Conservation (phyloP, 768 basidiomycete species). For the Clitopilus hobsonii region DNA sequence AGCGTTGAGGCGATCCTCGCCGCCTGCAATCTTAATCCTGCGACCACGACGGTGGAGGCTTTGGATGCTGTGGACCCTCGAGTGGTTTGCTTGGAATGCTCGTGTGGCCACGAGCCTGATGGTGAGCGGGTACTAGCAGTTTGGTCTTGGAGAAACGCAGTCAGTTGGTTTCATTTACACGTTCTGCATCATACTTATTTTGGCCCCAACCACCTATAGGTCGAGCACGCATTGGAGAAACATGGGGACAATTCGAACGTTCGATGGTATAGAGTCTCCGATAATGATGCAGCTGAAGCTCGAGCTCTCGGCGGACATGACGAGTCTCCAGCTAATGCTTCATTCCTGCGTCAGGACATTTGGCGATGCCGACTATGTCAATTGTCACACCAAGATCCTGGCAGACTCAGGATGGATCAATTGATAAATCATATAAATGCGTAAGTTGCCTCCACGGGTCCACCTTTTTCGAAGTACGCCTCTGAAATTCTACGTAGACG, state of each 20-base stretch:
- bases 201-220: no score
- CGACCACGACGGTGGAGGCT: background rate
- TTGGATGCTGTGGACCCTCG: background rate
- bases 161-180: background rate
- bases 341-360: slow-evolving; percentile 7
- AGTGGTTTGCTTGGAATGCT: background rate
- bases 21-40: background rate
- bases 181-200: no score
- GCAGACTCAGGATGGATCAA: slow-evolving; percentile 15
- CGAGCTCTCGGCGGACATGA: slow-evolving; percentile 12
- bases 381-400: slow-evolving; percentile 15
- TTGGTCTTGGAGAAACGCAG: background rate
- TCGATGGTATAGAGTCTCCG: slow-evolving; percentile 22
- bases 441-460: no score
- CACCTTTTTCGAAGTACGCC: no score
- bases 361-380: slow-evolving; percentile 25
- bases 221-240: slow-evolving; percentile 23
- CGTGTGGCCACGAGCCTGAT: background rate
- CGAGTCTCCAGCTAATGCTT: no score
- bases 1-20: background rate
- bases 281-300: slow-evolving; percentile 17
- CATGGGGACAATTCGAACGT: slow-evolving; percentile 24
- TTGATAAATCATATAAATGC: no score
- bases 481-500: no score
- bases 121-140: background rate